phyloP scores from a whole-genome alignment of 177 flowering plant species.

The Vitis hybrid region DNA sequence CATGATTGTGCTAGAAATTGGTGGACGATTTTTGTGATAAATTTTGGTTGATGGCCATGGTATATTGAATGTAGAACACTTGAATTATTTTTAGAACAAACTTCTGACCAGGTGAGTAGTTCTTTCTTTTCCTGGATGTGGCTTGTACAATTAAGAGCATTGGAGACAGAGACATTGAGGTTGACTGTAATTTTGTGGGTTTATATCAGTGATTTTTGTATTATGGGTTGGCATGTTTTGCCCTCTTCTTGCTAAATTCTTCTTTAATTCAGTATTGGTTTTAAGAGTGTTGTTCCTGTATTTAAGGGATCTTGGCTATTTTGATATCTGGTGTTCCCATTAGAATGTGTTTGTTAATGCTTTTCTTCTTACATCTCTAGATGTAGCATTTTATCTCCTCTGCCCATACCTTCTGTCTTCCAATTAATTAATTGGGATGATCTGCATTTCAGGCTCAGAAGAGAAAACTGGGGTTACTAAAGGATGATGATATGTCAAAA shows the following conservation, averaged over 20 bases:
- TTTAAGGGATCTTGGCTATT: no score
- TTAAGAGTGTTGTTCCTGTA: no score
- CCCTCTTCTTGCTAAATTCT: no score
- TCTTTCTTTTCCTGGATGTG: background rate
- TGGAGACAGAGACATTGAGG: background rate
- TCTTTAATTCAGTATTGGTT: no score
- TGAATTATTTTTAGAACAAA: background rate
- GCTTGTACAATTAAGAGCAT: background rate
- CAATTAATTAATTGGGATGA: background rate
- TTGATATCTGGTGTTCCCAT: no score
- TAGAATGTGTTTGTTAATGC: no score
- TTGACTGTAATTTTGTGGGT: background rate
- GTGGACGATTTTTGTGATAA: no score
- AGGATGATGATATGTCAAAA: slow-evolving; percentile 42
- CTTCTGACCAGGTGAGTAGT: background rate
- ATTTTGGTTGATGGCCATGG: no score
- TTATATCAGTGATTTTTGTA: background rate
- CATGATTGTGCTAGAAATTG: no score
- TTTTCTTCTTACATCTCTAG: no score
- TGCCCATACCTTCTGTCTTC: background rate
- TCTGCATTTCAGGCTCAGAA: slow-evolving; percentile 59
- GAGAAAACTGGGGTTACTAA: slow-evolving; percentile 75
- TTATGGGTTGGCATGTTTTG: no score
- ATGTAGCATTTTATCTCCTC: background rate
- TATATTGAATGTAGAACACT: no score